phyloP scores from a whole-genome alignment of 768 basidiomycete genomes.

The Amanita pallidorosea region DNA sequence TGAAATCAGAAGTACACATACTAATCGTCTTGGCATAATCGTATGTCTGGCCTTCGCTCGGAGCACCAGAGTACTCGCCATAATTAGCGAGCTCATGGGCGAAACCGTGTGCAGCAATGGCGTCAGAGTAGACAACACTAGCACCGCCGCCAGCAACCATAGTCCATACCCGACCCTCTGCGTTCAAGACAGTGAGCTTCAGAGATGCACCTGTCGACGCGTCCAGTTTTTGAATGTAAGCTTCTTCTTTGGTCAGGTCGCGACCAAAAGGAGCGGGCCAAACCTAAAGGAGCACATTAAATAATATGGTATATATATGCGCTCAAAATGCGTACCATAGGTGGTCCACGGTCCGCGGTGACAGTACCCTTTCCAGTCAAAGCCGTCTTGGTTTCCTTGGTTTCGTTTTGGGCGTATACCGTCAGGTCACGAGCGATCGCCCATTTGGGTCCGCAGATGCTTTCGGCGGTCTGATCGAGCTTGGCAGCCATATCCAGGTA shows the following conservation, averaged over 20 bases:
- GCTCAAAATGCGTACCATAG: constrained; percentile 55
- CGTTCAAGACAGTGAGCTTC: constrained; percentile 93
- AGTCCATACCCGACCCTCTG: constrained; percentile 95
- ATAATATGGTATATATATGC: background rate
- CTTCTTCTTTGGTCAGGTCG: constrained; percentile 96
- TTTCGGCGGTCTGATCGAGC: constrained; percentile 98
- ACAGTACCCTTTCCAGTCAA: constrained; percentile 36
- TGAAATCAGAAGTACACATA: constrained; percentile 28
- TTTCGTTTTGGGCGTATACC: constrained; percentile 44
- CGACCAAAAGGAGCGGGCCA: constrained; percentile 96
- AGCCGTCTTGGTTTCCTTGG: constrained; percentile 28
- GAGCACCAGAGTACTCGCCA: constrained; percentile 98
- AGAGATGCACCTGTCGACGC: constrained; percentile 95
- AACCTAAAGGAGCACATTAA: constrained; percentile 25
- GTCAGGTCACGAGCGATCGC: constrained; percentile 89
- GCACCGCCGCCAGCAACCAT: constrained; percentile 98
- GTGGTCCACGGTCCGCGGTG: constrained; percentile 89
- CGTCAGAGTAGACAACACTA: constrained; percentile 60
- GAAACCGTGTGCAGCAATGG: constrained; percentile 86
- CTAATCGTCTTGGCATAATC: constrained; percentile 99
- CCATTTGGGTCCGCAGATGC: constrained; percentile 97
- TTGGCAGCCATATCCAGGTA: constrained; percentile 99
- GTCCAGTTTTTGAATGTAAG: constrained; percentile 98
- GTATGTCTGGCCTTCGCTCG: constrained; percentile 96
- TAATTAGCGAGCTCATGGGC: constrained; percentile 99